Percentiles rank a stretch among this genome's conserved stretches.
These are phyloP conservation scores for Aspergillus quadricinctus DNA, from an alignment of 2,329 filamentous ascomycete genomes.

Conservation along the genomic window DNA sequence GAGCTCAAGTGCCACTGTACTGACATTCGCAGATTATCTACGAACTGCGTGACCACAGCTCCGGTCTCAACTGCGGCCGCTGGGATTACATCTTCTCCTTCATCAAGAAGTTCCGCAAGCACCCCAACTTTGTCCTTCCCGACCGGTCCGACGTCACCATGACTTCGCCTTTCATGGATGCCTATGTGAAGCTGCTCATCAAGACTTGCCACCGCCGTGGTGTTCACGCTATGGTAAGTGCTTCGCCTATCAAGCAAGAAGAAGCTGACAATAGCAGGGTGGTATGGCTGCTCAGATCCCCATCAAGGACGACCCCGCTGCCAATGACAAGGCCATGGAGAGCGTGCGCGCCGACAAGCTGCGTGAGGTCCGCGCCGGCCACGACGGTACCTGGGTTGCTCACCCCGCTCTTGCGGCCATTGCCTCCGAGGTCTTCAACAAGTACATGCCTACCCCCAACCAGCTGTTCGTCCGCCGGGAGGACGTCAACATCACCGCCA, in stretches of 20 bases:
- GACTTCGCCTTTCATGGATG: slow-evolving; percentile 97
- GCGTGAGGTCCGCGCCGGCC: slow-evolving; percentile 87
- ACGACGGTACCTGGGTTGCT: slow-evolving; percentile 97
- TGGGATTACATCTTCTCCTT: slow-evolving; percentile 99
- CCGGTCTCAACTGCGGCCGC: slow-evolving; percentile 94
- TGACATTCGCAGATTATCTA: slow-evolving; percentile 70
- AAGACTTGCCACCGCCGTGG: slow-evolving; percentile 96
- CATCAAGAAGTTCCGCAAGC: slow-evolving; percentile 98
- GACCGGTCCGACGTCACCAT: slow-evolving; percentile 91
- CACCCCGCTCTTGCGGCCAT: slow-evolving; percentile 88
- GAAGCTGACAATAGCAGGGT: slow-evolving; percentile 40
- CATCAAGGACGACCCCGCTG: slow-evolving; percentile 87
- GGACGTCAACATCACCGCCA: slow-evolving; percentile 78
- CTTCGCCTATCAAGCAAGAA: background rate
- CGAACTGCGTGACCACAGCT: slow-evolving; percentile 92
- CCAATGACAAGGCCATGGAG: slow-evolving; percentile 93
- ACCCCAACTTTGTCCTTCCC: slow-evolving; percentile 86
- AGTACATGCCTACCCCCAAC: slow-evolving; percentile 97
- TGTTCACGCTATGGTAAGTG: slow-evolving; percentile 83
- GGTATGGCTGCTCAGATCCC: slow-evolving; percentile 99
- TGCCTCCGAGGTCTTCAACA: slow-evolving; percentile 90
- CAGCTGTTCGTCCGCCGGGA: slow-evolving; percentile 88
- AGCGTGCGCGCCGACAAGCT: slow-evolving; percentile 92
- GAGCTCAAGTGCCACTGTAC: background rate
- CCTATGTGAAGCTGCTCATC: slow-evolving; percentile 94